Evolutionary conservation across 495 filamentous ascomycete genomes (phyloP).

Genomic region (Bryoglossum gracile): DNA sequence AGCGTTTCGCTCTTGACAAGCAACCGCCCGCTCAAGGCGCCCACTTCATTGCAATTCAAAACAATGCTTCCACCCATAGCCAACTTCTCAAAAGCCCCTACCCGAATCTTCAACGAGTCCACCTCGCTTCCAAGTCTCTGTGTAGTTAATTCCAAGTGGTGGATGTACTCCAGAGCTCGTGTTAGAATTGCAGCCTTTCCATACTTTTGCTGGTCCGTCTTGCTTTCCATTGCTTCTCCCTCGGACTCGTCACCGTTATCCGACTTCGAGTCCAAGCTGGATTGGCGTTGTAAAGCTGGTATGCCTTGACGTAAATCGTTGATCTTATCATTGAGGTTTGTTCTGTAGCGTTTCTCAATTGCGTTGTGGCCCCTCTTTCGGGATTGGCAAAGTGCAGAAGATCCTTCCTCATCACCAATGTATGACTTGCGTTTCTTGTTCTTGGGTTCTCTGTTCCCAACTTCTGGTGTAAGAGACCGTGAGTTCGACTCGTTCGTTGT

Average conservation of each 20-base stretch:
- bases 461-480: not conserved
- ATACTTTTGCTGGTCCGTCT: slow-evolving; percentile 7
- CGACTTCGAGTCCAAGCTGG: slow-evolving; percentile 4
- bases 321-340: slow-evolving; percentile 49
- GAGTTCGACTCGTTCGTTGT: not conserved
- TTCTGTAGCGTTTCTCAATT: slow-evolving; percentile 47
- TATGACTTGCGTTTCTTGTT: slow-evolving; percentile 9
- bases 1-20: slow-evolving; percentile 5
- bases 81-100: slow-evolving; percentile 16
- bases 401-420: not conserved
- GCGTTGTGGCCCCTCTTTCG: slow-evolving; percentile 47
- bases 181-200: slow-evolving; percentile 18
- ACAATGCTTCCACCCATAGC: slow-evolving; percentile 11
- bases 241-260: not conserved
- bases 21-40: not conserved
- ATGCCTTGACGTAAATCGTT: slow-evolving; percentile 38
- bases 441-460: slow-evolving; percentile 1
- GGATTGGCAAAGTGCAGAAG: slow-evolving; percentile 4
- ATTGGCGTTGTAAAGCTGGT: slow-evolving; percentile 8
- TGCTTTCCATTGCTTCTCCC: slow-evolving; percentile 3
- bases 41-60: not conserved
- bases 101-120: slow-evolving; percentile 3
- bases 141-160: slow-evolving; percentile 3
- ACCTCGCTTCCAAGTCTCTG: slow-evolving; percentile 9
- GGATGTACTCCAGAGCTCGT: slow-evolving; percentile 15